phyloP scores from a whole-genome alignment of 331 rosid genomes.

The Pyrus hybrid region DNA sequence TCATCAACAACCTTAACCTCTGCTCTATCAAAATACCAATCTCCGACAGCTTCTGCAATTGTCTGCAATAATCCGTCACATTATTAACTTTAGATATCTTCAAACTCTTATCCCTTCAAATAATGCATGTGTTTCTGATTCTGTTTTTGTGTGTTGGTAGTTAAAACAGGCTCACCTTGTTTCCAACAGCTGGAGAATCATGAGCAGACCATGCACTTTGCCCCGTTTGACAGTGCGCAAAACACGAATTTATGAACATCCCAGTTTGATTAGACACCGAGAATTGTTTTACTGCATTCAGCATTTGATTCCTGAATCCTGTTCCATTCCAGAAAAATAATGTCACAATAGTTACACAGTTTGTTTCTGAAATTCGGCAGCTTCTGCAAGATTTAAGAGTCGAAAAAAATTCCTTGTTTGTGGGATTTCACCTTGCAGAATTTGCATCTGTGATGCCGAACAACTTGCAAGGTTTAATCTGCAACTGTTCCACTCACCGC shows the following conservation, averaged over 20 bases:
- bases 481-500: slow-evolving; percentile 76
- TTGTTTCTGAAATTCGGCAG: neutral
- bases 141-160: neutral
- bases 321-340: slow-evolving; percentile 3
- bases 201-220: slow-evolving; percentile 78
- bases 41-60: slow-evolving; percentile 82
- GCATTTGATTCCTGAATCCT: slow-evolving; percentile 83
- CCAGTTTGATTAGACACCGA: slow-evolving; percentile 53
- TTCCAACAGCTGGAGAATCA: slow-evolving; percentile 54
- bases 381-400: neutral
- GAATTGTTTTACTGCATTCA: slow-evolving; percentile 42
- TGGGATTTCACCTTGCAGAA: slow-evolving; percentile 56
- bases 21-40: slow-evolving; percentile 83
- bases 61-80: slow-evolving; percentile 36
- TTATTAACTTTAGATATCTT: neutral
- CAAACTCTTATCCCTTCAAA: neutral
- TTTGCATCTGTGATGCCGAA: slow-evolving; percentile 48
- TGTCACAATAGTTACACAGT: neutral
- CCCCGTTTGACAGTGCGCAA: slow-evolving; percentile 81
- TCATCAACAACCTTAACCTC: slow-evolving; percentile 55
- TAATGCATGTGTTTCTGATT: too few species aligned
- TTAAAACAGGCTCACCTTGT: slow-evolving; percentile 44
- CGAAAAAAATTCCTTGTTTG: too few species aligned
- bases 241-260: slow-evolving; percentile 71
- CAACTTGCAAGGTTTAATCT: slow-evolving; percentile 67